phyloP scores from a whole-genome alignment of 805 yeast genomes.

The Zygoascus bituminiphila region DNA sequence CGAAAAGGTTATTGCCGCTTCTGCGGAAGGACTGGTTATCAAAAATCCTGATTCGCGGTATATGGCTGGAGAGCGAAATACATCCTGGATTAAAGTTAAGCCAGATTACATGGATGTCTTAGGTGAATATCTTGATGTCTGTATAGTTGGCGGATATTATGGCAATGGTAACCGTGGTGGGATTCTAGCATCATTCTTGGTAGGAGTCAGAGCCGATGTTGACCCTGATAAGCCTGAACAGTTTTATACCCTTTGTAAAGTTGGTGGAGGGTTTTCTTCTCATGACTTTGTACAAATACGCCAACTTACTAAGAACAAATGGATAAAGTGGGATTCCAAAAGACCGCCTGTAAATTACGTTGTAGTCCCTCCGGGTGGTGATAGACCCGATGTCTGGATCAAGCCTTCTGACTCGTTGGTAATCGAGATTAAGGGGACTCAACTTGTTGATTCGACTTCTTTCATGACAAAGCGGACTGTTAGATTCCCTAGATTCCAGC shows the following conservation, averaged over 20 bases:
- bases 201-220: constrained; percentile 52
- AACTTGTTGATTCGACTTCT: constrained; percentile 45
- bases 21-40: constrained; percentile 77
- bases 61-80: constrained; percentile 49
- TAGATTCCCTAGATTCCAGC: constrained; percentile 64
- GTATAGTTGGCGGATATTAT: constrained; percentile 69
- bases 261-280: constrained; percentile 75
- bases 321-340: constrained; percentile 40
- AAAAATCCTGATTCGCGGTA: constrained; percentile 57
- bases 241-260: constrained; percentile 63
- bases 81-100: constrained; percentile 80
- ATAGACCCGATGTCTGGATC: constrained; percentile 68
- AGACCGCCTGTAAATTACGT: constrained; percentile 34
- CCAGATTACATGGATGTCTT: constrained; percentile 83
- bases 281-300: constrained; percentile 55
- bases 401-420: constrained; percentile 71
- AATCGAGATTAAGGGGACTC: constrained; percentile 74
- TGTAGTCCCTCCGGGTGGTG: constrained; percentile 16
- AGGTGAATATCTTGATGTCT: constrained; percentile 78
- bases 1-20: constrained; percentile 43
- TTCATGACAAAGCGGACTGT: constrained; percentile 65
- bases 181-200: constrained; percentile 46
- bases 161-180: constrained; percentile 47
- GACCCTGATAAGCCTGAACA: constrained; percentile 24
- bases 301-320: constrained; percentile 47